Evolutionary conservation across 2,329 filamentous ascomycete genomes (phyloP), one percentile per base, ranked within the genome.

Genomic region (Bimuria novae-zelandiae): DNA sequence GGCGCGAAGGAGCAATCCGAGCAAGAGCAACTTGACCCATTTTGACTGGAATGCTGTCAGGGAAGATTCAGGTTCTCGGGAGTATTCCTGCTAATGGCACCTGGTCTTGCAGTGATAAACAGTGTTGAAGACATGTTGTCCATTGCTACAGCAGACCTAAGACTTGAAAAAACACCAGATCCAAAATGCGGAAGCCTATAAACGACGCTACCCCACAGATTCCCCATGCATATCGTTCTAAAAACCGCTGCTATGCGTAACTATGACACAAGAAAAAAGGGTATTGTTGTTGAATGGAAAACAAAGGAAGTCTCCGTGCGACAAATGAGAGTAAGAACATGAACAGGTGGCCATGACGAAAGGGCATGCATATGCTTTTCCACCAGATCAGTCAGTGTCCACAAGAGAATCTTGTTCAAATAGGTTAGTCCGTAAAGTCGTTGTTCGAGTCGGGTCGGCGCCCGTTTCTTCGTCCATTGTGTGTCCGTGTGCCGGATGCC

Each of bases 401-500:
- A 33, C 25, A 29, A 21, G 23, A 32, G 12, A n/a, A 12, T 7
- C 14, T 39, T 30, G 25, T 35, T 37, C 37, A 8, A 44, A 32
- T 44, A n/a, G 39, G 30, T 51, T 39, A 25, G 50, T 54, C 47
- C 51, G 54, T 57, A 33, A 57, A 49, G 50, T 57, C 54, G 48
- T 57, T 49, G 43, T 41, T 51, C 49, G 42, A 47, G 41, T 48
- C 48, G 36, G 36, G 43, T 27, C 43, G 33, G 30, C 40, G 47
- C 52, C 40, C 44, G 44, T 47, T 48, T 44, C 36, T 46, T 46
- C 42, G 42, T 32, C 30, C 42, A 39, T 37, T 37, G 40, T 23
- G 22, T 45, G 17, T 44, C 7, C 27, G 36, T 51, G 19, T 39
- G 21, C 21, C 32, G 35, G 23, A 21, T 37, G 35, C 40, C 46